These are phyloP conservation scores for Scutellaria galericulata DNA, from an alignment of 257 asterid genomes.

Conservation along the genomic window DNA sequence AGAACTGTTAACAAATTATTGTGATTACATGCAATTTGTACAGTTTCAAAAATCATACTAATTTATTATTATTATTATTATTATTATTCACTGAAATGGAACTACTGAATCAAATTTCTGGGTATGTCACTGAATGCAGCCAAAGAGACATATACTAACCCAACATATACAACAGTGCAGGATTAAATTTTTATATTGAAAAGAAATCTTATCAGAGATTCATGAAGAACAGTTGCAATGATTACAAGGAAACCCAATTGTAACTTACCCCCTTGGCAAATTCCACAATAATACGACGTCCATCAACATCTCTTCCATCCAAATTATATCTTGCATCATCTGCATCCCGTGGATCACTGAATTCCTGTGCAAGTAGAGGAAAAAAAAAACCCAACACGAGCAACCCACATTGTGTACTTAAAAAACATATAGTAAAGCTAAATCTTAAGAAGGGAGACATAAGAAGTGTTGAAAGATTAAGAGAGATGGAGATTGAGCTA, in stretches of 20 bases:
- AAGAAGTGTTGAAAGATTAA: not conserved
- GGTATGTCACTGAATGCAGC: too few species aligned
- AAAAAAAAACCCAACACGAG: conserved; percentile 42
- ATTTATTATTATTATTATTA: too few species aligned
- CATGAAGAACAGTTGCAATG: not conserved
- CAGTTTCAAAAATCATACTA: too few species aligned
- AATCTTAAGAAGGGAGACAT: conserved; percentile 11
- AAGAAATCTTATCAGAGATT: not conserved
- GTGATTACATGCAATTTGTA: too few species aligned
- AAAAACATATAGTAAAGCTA: not conserved
- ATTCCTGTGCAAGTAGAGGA: conserved; percentile 61
- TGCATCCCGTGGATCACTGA: conserved; percentile 94
- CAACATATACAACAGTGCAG: too few species aligned
- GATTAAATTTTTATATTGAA: not conserved
- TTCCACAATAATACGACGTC: conserved; percentile 90
- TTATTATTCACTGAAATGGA: too few species aligned
- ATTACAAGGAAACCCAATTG: not conserved
- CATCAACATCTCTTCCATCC: conserved; percentile 95
- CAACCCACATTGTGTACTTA: conserved; percentile 27
- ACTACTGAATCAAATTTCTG: too few species aligned
- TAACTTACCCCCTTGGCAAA: conserved; percentile 90
- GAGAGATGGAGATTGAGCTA: not conserved
- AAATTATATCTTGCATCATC: conserved; percentile 87
- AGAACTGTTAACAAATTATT: not conserved
- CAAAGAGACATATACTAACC: too few species aligned